Conservation (phyloP, 352 stramenopile species). For the Globisporangium spinosum region DNA sequence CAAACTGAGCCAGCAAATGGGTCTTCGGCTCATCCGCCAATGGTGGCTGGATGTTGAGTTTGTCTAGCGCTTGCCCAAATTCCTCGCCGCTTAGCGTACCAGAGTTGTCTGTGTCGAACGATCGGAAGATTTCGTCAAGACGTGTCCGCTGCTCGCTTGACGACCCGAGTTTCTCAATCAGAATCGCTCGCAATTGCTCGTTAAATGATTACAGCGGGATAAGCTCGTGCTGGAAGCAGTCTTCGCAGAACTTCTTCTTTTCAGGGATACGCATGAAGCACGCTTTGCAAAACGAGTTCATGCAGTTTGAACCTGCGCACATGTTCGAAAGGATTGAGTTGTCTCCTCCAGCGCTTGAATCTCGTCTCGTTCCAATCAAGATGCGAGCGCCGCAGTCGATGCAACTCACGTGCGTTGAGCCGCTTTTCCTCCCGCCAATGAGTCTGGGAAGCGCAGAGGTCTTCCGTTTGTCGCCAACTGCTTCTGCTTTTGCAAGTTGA, state of each 20-base stretch:
- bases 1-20: constrained; percentile 60
- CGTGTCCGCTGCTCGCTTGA: constrained; percentile 30
- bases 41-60: constrained; percentile 48
- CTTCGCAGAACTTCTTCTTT: constrained; percentile 61
- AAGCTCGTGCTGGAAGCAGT: constrained; percentile 71
- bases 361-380: constrained; percentile 28
- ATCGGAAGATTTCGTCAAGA: constrained; percentile 49
- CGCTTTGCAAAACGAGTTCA: constrained; percentile 48
- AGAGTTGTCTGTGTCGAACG: constrained; percentile 59
- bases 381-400: constrained; percentile 50
- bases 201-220: constrained; percentile 42
- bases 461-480: constrained; percentile 52
- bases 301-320: constrained; percentile 57
- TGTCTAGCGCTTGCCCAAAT: constrained; percentile 46
- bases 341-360: not conserved
- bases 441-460: constrained; percentile 48
- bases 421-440: constrained; percentile 72
- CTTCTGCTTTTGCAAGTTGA: constrained; percentile 47
- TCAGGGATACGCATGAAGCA: constrained; percentile 47
- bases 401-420: constrained; percentile 50
- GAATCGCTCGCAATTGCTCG: constrained; percentile 48
- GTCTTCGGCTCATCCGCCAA: constrained; percentile 44
- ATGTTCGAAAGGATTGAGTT: constrained; percentile 11
- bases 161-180: constrained; percentile 64
- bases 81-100: constrained; percentile 52